Conservation (phyloP, 768 basidiomycete genomes). For the Lanmaoa rubissima region DNA sequence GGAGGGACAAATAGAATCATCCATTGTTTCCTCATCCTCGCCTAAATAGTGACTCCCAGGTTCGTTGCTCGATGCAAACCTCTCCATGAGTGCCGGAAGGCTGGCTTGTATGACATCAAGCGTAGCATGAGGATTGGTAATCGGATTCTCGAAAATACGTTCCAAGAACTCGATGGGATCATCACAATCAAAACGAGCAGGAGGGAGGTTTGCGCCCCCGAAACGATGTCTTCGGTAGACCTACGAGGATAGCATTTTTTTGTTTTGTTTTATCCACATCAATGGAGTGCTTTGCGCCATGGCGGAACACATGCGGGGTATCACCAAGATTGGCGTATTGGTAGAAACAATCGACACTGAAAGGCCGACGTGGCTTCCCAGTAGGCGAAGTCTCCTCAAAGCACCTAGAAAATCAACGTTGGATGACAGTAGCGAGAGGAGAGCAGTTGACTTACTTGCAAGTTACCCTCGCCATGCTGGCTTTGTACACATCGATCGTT, state of each 20-base stretch:
- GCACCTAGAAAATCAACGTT: slow-evolving; percentile 41
- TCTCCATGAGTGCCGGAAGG: slow-evolving; percentile 30
- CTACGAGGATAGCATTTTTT: slow-evolving; percentile 8
- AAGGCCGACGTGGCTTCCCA: slow-evolving; percentile 62
- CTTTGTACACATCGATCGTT: slow-evolving; percentile 58
- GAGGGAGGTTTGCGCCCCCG: slow-evolving; percentile 19
- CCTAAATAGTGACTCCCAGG: slow-evolving; percentile 30
- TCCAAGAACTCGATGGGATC: slow-evolving; percentile 41
- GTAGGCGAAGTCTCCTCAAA: slow-evolving; percentile 52
- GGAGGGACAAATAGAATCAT: slow-evolving; percentile 12
- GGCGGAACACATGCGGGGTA: slow-evolving; percentile 38
- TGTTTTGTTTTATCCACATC: too few species aligned
- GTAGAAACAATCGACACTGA: slow-evolving; percentile 81
- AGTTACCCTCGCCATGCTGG: slow-evolving; percentile 66
- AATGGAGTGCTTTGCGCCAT: too few species aligned
- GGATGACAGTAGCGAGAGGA: background rate
- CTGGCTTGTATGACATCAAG: slow-evolving; percentile 34
- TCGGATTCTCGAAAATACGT: slow-evolving; percentile 46
- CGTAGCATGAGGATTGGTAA: slow-evolving; percentile 44
- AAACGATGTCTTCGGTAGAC: slow-evolving; percentile 24
- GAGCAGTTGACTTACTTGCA: slow-evolving; percentile 51
- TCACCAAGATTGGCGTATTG: slow-evolving; percentile 68
- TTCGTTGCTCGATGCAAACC: slow-evolving; percentile 13
- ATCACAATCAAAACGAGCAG: slow-evolving; percentile 31
- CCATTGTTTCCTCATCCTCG: slow-evolving; percentile 21